Percentiles rank a stretch among this genome's conserved stretches.
These are phyloP conservation scores for Candida railenensis DNA, from an alignment of 805 yeast species.

Conservation along the genomic window DNA sequence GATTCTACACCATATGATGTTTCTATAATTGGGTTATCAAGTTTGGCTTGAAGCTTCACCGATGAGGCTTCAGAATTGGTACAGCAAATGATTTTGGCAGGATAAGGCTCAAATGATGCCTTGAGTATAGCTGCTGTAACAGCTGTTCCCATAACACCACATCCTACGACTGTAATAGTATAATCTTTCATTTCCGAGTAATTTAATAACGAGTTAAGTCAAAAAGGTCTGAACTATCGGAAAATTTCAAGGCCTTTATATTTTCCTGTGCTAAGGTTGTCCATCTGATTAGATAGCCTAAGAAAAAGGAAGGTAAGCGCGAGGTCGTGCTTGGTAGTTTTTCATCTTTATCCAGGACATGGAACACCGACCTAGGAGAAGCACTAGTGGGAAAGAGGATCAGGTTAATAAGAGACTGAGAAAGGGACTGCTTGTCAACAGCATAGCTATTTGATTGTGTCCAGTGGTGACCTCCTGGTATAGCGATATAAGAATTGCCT, in stretches of 20 bases:
- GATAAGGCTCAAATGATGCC: conserved; percentile 50
- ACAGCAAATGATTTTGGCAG: conserved; percentile 75
- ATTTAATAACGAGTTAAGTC: not conserved
- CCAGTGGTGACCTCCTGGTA: too few relatives aligned
- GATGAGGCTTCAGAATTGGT: conserved; percentile 54
- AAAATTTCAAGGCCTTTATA: not conserved
- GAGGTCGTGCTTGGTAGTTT: not conserved
- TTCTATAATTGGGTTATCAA: conserved; percentile 43
- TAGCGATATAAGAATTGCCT: too few relatives aligned
- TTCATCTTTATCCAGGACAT: too few relatives aligned
- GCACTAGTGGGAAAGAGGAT: too few relatives aligned
- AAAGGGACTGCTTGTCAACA: too few relatives aligned
- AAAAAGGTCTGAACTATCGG: not conserved
- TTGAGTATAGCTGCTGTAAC: conserved; percentile 76
- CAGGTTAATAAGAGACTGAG: too few relatives aligned
- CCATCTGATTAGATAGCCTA: not conserved
- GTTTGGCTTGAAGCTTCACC: conserved; percentile 45
- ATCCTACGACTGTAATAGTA: conserved; percentile 79
- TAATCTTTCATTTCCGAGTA: conserved; percentile 29
- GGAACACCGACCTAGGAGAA: too few relatives aligned
- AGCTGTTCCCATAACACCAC: conserved; percentile 97
- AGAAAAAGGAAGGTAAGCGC: not conserved
- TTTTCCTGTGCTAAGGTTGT: not conserved
- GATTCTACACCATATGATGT: conserved; percentile 40
- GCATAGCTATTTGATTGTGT: too few relatives aligned